Base-by-base conservation (phyloP, 257 asterid genomes). In the Solanum microdontum region DNA sequence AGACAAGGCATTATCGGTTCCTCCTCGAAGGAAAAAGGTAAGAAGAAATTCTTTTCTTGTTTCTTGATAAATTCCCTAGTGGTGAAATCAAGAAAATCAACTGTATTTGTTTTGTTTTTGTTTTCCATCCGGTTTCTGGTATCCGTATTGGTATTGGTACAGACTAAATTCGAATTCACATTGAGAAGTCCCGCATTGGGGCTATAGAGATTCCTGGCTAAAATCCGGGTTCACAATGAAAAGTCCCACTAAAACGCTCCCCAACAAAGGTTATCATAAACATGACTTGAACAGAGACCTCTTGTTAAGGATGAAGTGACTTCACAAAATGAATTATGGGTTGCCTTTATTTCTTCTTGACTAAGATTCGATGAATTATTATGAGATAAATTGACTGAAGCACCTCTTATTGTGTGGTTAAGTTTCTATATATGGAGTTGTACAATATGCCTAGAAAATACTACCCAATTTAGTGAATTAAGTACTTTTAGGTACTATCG, bases 1-100 rank as follows among this genome's bases (percentile, higher is more conserved):
- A 93, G 86, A 86, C 98, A 92, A 80, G 96, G 90, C 58, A 88
- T 89, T 74, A 90, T 97, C 87, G 90, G 37, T 70, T 92, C 98
- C 8, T 92, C 98, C 11, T 24, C 89, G 26, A 92, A 92, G 66
- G 99, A 97, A 73, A 95, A 92, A 93, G 98, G 99, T 97, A 36
- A 32, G 2, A 30, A 28, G 1, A 7, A 6, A 14, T 0, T 4
- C 1, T 87, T 43, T n/a, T 11, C 24, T 64, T 60, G 33, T 62
- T 51, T 19, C 39, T 48, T 79, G 43, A 26, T 23, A 55, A 37
- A 84, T 24, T 84, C 12, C 34, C 36, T 40, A 66, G 82, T n/a
- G 7, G 87, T 36, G 12, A 40, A 66, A 36, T 33, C 21, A 85
- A 85, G 66, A 72, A 69, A 2, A 21, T 5, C 58, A 30, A 36